A percentile compares a stretch with the other conserved stretches of the same genome.
phyloP scores from a whole-genome alignment of 352 stramenopile genomes.

The Globisporangium lucens region DNA sequence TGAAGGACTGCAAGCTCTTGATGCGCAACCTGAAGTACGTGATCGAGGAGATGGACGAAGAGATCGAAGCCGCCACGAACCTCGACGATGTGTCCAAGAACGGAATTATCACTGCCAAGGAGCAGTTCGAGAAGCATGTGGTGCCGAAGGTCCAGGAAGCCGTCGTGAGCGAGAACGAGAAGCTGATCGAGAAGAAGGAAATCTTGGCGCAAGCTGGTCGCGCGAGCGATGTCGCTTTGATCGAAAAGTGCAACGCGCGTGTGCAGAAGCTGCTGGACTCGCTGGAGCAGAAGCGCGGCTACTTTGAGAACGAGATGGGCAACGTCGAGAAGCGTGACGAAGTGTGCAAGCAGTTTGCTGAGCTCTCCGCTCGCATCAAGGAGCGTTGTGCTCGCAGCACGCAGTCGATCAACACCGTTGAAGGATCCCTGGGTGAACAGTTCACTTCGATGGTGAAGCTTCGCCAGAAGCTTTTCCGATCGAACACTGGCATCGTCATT shows the following conservation, averaged over 20 bases:
- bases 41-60: conserved; percentile 87
- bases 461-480: conserved; percentile 63
- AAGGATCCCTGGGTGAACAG: conserved; percentile 74
- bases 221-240: conserved; percentile 54
- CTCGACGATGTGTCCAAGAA: conserved; percentile 68
- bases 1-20: conserved; percentile 83
- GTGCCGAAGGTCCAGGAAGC: conserved; percentile 71
- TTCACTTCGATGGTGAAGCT: conserved; percentile 78
- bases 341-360: conserved; percentile 72
- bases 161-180: conserved; percentile 74
- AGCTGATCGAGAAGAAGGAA: conserved; percentile 79
- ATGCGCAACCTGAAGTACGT: conserved; percentile 89
- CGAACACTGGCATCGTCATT: conserved; percentile 41
- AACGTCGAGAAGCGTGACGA: conserved; percentile 78
- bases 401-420: conserved; percentile 75
- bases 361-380: conserved; percentile 70
- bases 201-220: conserved; percentile 57
- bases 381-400: conserved; percentile 71
- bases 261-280: conserved; percentile 67
- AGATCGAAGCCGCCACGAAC: conserved; percentile 75
- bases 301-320: conserved; percentile 70
- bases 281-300: conserved; percentile 67
- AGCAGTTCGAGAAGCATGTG: conserved; percentile 64
- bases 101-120: conserved; percentile 60
- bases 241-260: conserved; percentile 71